These are phyloP conservation scores for Raphanus hybrid DNA, from an alignment of 441 rosid species.

Conservation along the genomic window DNA sequence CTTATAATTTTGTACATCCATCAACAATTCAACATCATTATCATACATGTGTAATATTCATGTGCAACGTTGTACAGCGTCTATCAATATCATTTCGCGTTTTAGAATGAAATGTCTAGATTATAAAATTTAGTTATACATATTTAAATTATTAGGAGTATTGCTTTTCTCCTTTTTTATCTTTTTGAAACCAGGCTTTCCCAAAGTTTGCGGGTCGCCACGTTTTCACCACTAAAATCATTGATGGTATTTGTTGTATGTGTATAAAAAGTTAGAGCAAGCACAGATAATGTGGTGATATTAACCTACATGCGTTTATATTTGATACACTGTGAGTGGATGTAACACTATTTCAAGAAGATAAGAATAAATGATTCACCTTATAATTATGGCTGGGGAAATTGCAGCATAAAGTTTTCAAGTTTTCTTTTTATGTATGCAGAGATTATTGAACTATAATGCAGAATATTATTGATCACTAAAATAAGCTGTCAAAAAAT, in stretches of 20 bases:
- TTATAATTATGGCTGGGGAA: background rate
- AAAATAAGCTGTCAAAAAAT: background rate
- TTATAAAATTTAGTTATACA: background rate
- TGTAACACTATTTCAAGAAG: conserved; percentile 1
- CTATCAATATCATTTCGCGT: conserved; percentile 15
- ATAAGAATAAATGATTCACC: background rate
- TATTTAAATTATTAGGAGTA: background rate
- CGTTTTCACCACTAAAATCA: conserved; percentile 37
- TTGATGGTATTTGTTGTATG: conserved; percentile 24
- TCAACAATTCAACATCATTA: conserved; percentile 20
- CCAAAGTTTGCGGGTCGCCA: conserved; percentile 48
- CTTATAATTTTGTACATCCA: conserved; percentile 5
- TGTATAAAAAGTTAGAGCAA: conserved; percentile 1
- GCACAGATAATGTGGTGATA: background rate
- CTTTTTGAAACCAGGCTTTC: conserved; percentile 31
- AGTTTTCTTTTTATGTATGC: background rate
- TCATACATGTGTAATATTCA: conserved; percentile 29
- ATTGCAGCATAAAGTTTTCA: conserved; percentile 1
- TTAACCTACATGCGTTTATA: background rate
- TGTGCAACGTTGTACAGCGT: conserved; percentile 11
- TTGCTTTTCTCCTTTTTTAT: background rate
- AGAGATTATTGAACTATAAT: conserved; percentile 2
- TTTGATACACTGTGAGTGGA: background rate
- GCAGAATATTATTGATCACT: background rate
- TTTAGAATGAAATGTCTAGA: background rate